Conservation (phyloP, 2,329 filamentous ascomycete genomes). For the Delphinella strobiligena region DNA sequence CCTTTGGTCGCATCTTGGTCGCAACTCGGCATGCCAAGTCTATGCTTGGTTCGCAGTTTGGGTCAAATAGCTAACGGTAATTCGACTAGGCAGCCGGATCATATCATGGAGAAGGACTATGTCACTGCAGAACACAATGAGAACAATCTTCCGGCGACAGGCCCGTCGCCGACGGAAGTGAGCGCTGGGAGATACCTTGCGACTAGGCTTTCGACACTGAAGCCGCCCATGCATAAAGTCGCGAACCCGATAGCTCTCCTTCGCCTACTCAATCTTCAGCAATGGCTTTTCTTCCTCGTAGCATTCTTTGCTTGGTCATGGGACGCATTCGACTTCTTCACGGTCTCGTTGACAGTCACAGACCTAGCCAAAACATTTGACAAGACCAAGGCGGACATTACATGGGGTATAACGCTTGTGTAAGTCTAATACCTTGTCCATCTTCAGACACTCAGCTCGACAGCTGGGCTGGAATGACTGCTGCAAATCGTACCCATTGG, state of each 20-base stretch:
- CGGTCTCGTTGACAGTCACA: slow-evolving; percentile 37
- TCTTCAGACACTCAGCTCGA: neutral
- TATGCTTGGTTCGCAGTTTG: neutral
- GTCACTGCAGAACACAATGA: slow-evolving; percentile 3
- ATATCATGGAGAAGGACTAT: slow-evolving; percentile 7
- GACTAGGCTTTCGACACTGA: slow-evolving; percentile 41
- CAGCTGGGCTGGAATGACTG: no score
- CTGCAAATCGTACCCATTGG: neutral
- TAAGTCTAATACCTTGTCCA: neutral
- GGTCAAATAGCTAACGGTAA: neutral
- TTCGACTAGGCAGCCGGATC: no score
- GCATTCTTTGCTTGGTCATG: slow-evolving; percentile 15
- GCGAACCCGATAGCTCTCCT: slow-evolving; percentile 39
- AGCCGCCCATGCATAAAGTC: slow-evolving; percentile 41
- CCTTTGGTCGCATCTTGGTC: neutral
- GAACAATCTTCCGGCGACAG: slow-evolving; percentile 6
- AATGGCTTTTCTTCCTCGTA: slow-evolving; percentile 43
- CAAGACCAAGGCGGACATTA: slow-evolving; percentile 42
- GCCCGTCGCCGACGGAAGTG: slow-evolving; percentile 19
- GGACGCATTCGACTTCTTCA: slow-evolving; percentile 45
- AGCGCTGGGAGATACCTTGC: slow-evolving; percentile 35
- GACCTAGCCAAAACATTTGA: slow-evolving; percentile 39
- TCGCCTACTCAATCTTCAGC: slow-evolving; percentile 35
- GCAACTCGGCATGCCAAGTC: neutral
- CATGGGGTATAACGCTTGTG: slow-evolving; percentile 39